These are phyloP conservation scores for Vaccinium corymbosum DNA, from an alignment of 148 eudicot species.

Conservation along the genomic window DNA sequence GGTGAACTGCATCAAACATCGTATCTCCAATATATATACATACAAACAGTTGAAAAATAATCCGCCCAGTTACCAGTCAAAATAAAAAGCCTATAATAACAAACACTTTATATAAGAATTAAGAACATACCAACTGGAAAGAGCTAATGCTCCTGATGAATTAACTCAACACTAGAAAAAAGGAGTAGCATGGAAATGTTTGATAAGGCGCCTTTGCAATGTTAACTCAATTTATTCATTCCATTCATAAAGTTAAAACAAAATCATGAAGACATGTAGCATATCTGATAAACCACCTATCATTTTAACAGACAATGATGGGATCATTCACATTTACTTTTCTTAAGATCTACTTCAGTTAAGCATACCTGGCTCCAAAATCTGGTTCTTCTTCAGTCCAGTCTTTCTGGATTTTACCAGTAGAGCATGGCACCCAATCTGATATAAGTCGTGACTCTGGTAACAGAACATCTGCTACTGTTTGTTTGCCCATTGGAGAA, in stretches of 20 bases:
- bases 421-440: conserved; percentile 71
- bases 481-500: conserved; percentile 32
- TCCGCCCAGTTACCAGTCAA: background rate
- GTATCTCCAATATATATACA: background rate
- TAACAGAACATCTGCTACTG: conserved; percentile 37
- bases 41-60: background rate
- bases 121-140: background rate
- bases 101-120: background rate
- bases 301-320: background rate
- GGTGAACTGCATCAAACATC: background rate
- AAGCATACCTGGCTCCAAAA: conserved; percentile 77
- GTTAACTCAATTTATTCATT: background rate
- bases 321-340: background rate
- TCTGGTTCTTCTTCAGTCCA: conserved; percentile 56
- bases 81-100: background rate
- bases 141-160: background rate
- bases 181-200: background rate
- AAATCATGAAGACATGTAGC: background rate
- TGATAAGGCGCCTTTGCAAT: background rate
- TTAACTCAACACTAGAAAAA: background rate
- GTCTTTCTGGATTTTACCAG: conserved; percentile 31
- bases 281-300: background rate
- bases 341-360: background rate
- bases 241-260: background rate
- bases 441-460: conserved; percentile 74